Evolutionary conservation across 1,284 basidiomycete species (phyloP).

Genomic region (Sanguinoderma infundibulare): DNA sequence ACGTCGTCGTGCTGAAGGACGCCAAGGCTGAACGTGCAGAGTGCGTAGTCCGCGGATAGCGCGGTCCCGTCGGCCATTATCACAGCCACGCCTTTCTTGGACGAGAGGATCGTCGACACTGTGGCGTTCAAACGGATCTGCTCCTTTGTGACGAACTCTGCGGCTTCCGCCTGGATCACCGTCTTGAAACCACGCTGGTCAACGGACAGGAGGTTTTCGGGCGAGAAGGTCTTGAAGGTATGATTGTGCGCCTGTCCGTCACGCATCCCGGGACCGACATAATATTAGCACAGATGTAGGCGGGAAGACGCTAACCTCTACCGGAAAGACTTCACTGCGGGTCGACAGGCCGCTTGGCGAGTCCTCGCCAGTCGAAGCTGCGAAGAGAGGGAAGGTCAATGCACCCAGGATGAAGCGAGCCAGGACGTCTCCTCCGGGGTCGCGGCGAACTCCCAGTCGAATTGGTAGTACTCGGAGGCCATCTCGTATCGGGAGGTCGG

Average conservation of each 20-base stretch:
- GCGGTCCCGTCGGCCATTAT: constrained; percentile 45
- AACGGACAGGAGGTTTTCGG: constrained; percentile 55
- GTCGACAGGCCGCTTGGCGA: constrained; percentile 3
- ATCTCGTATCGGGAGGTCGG: constrained; percentile 47
- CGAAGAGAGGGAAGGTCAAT: constrained; percentile 21
- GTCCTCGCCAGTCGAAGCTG: constrained; percentile 25
- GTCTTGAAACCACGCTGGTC: constrained; percentile 68
- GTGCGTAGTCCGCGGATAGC: constrained; percentile 54
- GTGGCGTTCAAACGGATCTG: constrained; percentile 58
- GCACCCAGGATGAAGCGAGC: constrained; percentile 58
- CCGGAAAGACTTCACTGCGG: constrained; percentile 21
- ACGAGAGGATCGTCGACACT: constrained; percentile 54
- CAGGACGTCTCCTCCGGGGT: constrained; percentile 61
- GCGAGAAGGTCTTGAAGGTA: constrained; percentile 62
- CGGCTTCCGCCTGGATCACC: constrained; percentile 59
- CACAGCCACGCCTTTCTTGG: constrained; percentile 43
- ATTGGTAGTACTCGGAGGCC: constrained; percentile 58
- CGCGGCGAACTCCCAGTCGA: constrained; percentile 57
- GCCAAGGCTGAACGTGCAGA: constrained; percentile 68
- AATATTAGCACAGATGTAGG: constrained; percentile 6
- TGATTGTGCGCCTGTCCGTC: constrained; percentile 58
- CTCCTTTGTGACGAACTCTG: constrained; percentile 47
- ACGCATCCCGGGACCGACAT: neutral
- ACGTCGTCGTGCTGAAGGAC: constrained; percentile 69
- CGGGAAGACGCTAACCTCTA: constrained; percentile 16